phyloP scores from a whole-genome alignment of 306 rosid species.

The Senna siamea region DNA sequence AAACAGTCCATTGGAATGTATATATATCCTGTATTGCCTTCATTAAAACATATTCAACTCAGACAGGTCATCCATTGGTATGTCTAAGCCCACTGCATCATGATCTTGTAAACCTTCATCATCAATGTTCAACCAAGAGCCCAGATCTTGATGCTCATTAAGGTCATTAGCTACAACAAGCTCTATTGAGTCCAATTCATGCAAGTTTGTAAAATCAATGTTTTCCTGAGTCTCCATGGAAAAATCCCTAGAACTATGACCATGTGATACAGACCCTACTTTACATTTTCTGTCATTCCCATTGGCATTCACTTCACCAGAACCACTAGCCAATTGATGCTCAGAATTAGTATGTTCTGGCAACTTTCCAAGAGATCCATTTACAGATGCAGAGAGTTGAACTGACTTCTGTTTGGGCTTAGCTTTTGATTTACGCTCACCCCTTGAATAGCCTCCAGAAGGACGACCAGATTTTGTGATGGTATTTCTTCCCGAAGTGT shows the following conservation, averaged over 20 bases:
- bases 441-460: constrained; percentile 54
- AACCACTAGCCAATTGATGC: constrained; percentile 47
- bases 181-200: constrained; percentile 71
- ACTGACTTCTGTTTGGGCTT: constrained; percentile 76
- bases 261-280: constrained; percentile 42
- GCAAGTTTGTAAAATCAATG: constrained; percentile 50
- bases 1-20: constrained; percentile 49
- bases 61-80: constrained; percentile 93
- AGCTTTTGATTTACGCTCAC: constrained; percentile 71
- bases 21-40: constrained; percentile 46
- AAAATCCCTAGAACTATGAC: constrained; percentile 33
- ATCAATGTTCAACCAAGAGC: constrained; percentile 70
- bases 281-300: constrained; percentile 44
- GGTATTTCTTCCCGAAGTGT: constrained; percentile 49
- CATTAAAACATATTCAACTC: constrained; percentile 63
- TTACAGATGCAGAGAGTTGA: constrained; percentile 64
- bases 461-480: constrained; percentile 57
- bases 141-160: constrained; percentile 65
- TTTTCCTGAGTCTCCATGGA: constrained; percentile 51
- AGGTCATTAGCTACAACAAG: constrained; percentile 64
- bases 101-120: constrained; percentile 67
- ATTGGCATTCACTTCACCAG: constrained; percentile 42
- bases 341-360: constrained; percentile 44
- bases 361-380: constrained; percentile 53
- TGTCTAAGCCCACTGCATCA: constrained; percentile 65